Evolutionary conservation across 768 basidiomycete genomes (phyloP).

Genomic region (Lactarius deliciosus): DNA sequence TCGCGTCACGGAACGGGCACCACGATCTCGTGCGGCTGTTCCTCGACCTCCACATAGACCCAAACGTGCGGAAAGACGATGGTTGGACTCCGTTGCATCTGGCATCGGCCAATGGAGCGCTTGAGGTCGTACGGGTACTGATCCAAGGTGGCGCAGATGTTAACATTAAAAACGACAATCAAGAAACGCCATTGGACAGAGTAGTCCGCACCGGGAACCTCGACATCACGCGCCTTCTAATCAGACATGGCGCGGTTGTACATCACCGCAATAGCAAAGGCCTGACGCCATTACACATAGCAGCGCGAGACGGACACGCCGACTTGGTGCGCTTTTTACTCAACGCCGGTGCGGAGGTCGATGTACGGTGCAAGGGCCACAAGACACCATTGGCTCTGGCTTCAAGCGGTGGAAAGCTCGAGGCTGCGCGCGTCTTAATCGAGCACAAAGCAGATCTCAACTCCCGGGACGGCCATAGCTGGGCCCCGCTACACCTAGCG

Average conservation of each 20-base stretch:
- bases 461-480: background rate
- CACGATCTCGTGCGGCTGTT: slow-evolving; percentile 5
- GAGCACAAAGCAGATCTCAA: slow-evolving; percentile 10
- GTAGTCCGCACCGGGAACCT: background rate
- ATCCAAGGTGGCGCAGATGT: slow-evolving; percentile 1
- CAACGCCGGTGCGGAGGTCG: slow-evolving; percentile 7
- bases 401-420: background rate
- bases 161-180: background rate
- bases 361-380: background rate
- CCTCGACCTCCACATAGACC: background rate
- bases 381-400: slow-evolving; percentile 1
- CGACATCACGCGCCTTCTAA: background rate
- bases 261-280: background rate
- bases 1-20: background rate
- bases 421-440: background rate
- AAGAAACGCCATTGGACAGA: slow-evolving; percentile 11
- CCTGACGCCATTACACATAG: background rate
- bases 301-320: background rate
- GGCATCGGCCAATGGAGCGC: slow-evolving; percentile 5
- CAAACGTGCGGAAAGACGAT: slow-evolving; percentile 4
- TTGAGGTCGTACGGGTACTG: background rate
- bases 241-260: background rate
- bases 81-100: slow-evolving; percentile 16
- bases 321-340: background rate
- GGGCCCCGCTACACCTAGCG: slow-evolving; percentile 6